These are phyloP conservation scores for Camellia sinensis DNA, from an alignment of 148 eudicot species.

Conservation along the genomic window DNA sequence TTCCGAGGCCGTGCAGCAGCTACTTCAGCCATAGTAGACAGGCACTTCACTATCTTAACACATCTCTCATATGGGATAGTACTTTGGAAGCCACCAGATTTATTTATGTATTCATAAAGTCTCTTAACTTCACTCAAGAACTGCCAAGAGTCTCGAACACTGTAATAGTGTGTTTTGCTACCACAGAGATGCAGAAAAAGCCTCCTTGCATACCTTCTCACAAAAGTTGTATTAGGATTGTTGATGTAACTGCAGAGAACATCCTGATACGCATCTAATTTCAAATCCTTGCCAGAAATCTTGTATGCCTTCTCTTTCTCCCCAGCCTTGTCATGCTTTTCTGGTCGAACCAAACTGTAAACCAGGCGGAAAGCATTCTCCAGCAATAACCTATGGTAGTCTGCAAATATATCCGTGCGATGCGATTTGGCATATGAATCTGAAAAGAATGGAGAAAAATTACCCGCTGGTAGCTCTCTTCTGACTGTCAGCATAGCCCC, in stretches of 20 bases:
- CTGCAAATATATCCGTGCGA: slow-evolving; percentile 79
- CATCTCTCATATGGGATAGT: slow-evolving; percentile 89
- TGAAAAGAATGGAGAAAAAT: slow-evolving; percentile 93
- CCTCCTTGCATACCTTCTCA: slow-evolving; percentile 93
- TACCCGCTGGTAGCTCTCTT: slow-evolving; percentile 98
- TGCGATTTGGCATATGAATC: slow-evolving; percentile 98
- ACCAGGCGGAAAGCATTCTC: slow-evolving; percentile 91
- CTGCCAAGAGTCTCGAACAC: slow-evolving; percentile 95
- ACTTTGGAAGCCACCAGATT: slow-evolving; percentile 85
- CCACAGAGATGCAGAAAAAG: slow-evolving; percentile 97
- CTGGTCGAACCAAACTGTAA: slow-evolving; percentile 94
- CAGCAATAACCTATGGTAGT: slow-evolving; percentile 87
- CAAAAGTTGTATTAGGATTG: slow-evolving; percentile 78
- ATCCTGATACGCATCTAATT: slow-evolving; percentile 98
- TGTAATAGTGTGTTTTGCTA: slow-evolving; percentile 96
- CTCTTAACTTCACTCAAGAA: slow-evolving; percentile 88
- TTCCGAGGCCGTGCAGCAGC: slow-evolving; percentile 97
- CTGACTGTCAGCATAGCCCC: slow-evolving; percentile 87
- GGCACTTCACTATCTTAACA: slow-evolving; percentile 86
- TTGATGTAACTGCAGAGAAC: slow-evolving; percentile 96
- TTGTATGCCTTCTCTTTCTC: slow-evolving; percentile 83
- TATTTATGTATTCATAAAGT: slow-evolving; percentile 76
- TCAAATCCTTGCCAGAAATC: slow-evolving; percentile 73
- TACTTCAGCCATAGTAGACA: slow-evolving; percentile 90
- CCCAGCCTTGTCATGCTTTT: slow-evolving; percentile 86